Evolutionary conservation across 306 rosid genomes (phyloP), one percentile per base, ranked within the genome.

Genomic region (Prinsepia uniflora): DNA sequence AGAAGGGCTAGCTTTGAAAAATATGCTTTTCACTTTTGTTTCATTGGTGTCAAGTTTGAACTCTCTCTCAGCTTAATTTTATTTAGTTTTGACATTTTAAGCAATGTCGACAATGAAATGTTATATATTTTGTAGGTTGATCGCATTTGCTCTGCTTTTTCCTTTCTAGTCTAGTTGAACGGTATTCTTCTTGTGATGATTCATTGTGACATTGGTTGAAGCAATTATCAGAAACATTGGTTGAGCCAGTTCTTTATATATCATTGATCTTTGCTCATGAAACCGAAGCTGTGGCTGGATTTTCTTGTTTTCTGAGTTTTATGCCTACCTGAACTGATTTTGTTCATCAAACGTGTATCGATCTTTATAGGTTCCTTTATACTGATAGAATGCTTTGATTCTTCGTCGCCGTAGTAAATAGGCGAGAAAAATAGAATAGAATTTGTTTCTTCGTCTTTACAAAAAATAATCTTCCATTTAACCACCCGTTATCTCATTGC

Each of bases 41-140:
- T 71, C 80, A 74, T 68, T 71, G 76, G 81, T 78, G 85, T 69
- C 75, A 71, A 81, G 68, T 56, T 76, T 62, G 14, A 65, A 70
- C 57, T 53, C 68, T 60, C 68, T 60, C 78, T 72, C 36, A 75
- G 36, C 77, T 77, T 63, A 65, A 80, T 61, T 79, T 81, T 76
- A 63, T 75, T 63, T 78, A 66, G 72, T 72, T 75, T 68, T 78
- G 73, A 48, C 72, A 64, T 70, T 52, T 20, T 75, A 65, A 81
- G 85, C 79, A 67, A 78, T 70, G 71, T 78, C 63, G 73, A 79
- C 72, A 80, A 65, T 84, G 79, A 79, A 69, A 63, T 88, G 81
- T 70, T 83, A 80, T 83, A 74, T 88, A 83, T 84, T 78, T 83
- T 82, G 75, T 83, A 86, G 96, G 86, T 49, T 81, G 77, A 73